Evolutionary conservation across 306 rosid genomes (phyloP).

Genomic region (Gastrolobium villosum): DNA sequence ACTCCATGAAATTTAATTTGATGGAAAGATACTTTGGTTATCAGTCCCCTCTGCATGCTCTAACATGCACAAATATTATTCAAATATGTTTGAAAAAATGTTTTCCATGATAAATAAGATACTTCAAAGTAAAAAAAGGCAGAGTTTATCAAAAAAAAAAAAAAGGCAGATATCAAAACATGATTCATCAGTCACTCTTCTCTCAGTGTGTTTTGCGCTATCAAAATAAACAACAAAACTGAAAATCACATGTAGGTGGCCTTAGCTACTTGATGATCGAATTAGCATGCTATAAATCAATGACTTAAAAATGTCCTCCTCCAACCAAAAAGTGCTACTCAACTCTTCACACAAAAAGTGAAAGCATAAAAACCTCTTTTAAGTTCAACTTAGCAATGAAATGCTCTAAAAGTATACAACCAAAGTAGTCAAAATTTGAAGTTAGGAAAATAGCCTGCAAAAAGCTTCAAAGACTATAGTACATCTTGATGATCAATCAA

Average conservation of each 20-base stretch:
- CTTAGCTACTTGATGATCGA: neutral
- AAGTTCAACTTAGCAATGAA: neutral
- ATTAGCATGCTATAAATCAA: neutral
- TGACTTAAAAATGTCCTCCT: neutral
- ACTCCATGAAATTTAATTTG: no score
- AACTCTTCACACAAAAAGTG: neutral
- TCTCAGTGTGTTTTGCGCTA: neutral
- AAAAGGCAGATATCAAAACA: neutral
- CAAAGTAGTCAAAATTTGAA: neutral
- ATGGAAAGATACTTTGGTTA: neutral
- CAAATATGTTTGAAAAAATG: neutral
- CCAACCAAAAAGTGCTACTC: neutral
- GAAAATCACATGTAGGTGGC: neutral
- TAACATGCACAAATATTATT: no score
- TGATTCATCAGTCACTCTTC: neutral
- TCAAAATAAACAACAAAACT: constrained; percentile 25
- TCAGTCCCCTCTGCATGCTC: no score
- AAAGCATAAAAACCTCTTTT: neutral
- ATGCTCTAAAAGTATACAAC: neutral
- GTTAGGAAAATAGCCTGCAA: neutral
- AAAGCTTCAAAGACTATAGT: neutral
- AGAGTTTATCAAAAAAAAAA: neutral
- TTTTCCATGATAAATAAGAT: neutral
- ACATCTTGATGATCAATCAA: neutral
- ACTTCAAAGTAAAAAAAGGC: neutral